Percentiles rank a stretch among this genome's conserved stretches.
phyloP scores from a whole-genome alignment of 1,284 basidiomycete species.

The Stygiomarasmius scandens region DNA sequence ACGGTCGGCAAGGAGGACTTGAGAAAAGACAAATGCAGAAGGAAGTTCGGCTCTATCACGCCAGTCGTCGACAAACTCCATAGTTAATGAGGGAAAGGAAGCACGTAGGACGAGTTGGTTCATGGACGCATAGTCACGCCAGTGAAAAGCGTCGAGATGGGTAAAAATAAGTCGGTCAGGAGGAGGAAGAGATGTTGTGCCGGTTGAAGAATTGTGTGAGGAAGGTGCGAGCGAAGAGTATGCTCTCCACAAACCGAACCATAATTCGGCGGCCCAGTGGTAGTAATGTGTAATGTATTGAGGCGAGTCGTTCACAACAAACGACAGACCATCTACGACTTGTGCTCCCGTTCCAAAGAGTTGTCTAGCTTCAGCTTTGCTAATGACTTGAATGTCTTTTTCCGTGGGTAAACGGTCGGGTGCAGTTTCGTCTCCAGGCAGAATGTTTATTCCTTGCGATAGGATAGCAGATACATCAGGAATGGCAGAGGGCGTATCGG shows the following conservation, averaged over 20 bases:
- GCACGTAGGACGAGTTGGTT: constrained; percentile 79
- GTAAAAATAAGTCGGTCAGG: constrained; percentile 77
- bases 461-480: constrained; percentile 19
- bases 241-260: constrained; percentile 87
- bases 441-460: constrained; percentile 18
- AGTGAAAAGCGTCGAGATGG: constrained; percentile 71
- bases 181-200: constrained; percentile 62
- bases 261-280: constrained; percentile 86
- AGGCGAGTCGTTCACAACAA: constrained; percentile 78
- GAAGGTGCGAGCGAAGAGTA: constrained; percentile 79
- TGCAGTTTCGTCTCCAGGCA: constrained; percentile 42
- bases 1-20: constrained; percentile 82
- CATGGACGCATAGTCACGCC: constrained; percentile 87
- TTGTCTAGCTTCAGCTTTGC: constrained; percentile 63
- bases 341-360: constrained; percentile 66
- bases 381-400: constrained; percentile 77
- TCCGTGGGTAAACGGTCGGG: constrained; percentile 65
- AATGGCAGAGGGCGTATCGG: constrained; percentile 17
- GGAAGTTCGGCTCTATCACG: constrained; percentile 52
- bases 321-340: constrained; percentile 71
- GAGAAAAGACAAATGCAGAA: constrained; percentile 69
- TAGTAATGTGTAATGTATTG: constrained; percentile 86
- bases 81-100: constrained; percentile 73
- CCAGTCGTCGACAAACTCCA: constrained; percentile 83
- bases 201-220: constrained; percentile 62